Percentiles rank a stretch among this genome's conserved stretches.
These are phyloP conservation scores for Candida buenavistaensis DNA, from an alignment of 1,139 yeast species.

Conservation along the genomic window DNA sequence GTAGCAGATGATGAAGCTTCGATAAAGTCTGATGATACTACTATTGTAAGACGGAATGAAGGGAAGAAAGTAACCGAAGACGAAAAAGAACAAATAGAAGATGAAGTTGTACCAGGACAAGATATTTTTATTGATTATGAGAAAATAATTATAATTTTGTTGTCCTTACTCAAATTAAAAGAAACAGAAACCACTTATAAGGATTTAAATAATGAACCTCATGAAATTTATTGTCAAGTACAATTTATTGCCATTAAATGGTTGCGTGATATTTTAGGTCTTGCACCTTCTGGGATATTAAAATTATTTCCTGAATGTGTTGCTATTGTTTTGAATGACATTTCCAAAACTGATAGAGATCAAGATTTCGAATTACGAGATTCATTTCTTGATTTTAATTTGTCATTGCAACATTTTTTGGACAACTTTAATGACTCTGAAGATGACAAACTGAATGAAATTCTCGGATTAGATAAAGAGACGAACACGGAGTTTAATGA, in stretches of 20 bases:
- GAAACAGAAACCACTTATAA: constrained; percentile 20
- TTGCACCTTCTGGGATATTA: constrained; percentile 76
- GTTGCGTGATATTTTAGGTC: constrained; percentile 72
- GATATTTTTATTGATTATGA: constrained; percentile 82
- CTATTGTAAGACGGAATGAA: constrained; percentile 17
- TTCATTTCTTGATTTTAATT: constrained; percentile 37
- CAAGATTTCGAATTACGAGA: constrained; percentile 42
- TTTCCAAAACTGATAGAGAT: constrained; percentile 38
- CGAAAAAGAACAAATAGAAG: constrained; percentile 16
- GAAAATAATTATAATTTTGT: constrained; percentile 74
- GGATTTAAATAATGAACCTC: constrained; percentile 37
- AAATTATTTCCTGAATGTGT: constrained; percentile 54
- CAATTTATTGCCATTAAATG: constrained; percentile 81
- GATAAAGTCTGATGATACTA: constrained; percentile 23
- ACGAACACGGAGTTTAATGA: constrained; percentile 44
- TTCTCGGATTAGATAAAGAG: constrained; percentile 39
- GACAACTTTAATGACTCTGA: constrained; percentile 25
- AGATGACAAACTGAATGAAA: constrained; percentile 17
- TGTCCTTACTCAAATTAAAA: constrained; percentile 66
- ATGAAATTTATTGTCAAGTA: constrained; percentile 65
- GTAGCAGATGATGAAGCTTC: constrained; percentile 21
- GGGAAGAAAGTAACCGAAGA: too few relatives aligned
- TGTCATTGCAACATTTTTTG: constrained; percentile 35
- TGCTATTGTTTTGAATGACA: constrained; percentile 36
- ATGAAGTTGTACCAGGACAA: constrained; percentile 69